Evolutionary conservation across 2,329 filamentous ascomycete species (phyloP), one percentile per base, ranked within the genome.

Genomic region (Dactylellina sp.): DNA sequence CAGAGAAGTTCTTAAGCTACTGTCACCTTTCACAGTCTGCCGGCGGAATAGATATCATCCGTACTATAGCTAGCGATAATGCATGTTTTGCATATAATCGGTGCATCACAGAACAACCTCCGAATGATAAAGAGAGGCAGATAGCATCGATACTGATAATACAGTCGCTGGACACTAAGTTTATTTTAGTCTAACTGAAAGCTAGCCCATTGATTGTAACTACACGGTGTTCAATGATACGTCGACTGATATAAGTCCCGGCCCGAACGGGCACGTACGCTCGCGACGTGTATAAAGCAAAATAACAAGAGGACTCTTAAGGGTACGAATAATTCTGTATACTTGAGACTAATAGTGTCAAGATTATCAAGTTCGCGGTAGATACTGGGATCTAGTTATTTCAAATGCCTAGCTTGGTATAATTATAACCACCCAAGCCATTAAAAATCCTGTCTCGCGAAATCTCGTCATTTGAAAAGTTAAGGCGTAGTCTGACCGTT

Each of bases 31-130:
- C 28, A 7, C 20, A 50, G 14, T 22, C 47, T 22, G 22, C 25
- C 47, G 47, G 12, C 12, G 12, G 47, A 32, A 11, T 50, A 2
- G n/a, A n/a, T 50, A 28, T 14, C 28, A 50, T 20, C 47, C 47
- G 2, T 50, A 28, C 16, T 28, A n/a, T 2, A 32, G 22, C 2
- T 50, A 9, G 47, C 47, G 47, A n/a, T 50, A 50, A 7, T 50
- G 28, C 47, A 32, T 32, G 47, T 50, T 50, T 14, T 50, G 47
- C 47, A 22, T 22, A 3, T 22, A 50, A 50, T 25, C 47, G 47
- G 22, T 6, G 24, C 6, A 11, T 3, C 47, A 32, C 47, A 50
- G 24, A 50, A 50, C 24, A 16, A 16, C 6, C 47, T 50, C 6
- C 47, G 20, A 6, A 18, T 25, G 3, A 28, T 50, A 2, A 32